Conservation (phyloP, 306 rosid genomes). For the Senna siamea region DNA sequence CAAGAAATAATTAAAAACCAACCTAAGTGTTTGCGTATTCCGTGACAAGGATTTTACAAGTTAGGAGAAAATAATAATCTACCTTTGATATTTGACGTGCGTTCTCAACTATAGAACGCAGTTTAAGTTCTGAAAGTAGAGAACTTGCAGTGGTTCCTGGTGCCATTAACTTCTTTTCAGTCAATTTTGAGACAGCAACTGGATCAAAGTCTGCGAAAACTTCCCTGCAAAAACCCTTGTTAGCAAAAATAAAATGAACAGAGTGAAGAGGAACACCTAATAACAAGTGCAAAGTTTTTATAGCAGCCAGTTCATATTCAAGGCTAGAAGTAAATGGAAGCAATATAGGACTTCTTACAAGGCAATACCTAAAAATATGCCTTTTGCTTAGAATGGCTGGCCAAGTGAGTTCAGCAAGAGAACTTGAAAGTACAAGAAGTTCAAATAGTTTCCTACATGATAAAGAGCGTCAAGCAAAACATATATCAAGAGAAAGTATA, state of each 20-base stretch:
- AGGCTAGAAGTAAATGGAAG: slow-evolving; percentile 15
- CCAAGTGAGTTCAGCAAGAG: slow-evolving; percentile 84
- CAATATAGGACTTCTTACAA: slow-evolving; percentile 9
- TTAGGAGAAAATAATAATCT: slow-evolving; percentile 42
- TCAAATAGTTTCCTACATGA: slow-evolving; percentile 77
- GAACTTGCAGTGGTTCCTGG: slow-evolving; percentile 68
- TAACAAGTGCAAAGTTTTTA: slow-evolving; percentile 2
- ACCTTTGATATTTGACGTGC: slow-evolving; percentile 75
- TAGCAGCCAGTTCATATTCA: slow-evolving; percentile 16
- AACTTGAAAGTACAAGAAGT: slow-evolving; percentile 80
- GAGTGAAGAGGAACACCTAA: slow-evolving; percentile 8
- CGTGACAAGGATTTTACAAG: slow-evolving; percentile 17
- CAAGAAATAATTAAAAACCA: slow-evolving; percentile 22
- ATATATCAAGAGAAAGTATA: slow-evolving; percentile 13
- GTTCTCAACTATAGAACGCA: slow-evolving; percentile 73
- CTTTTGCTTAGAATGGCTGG: slow-evolving; percentile 80
- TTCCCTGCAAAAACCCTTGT: slow-evolving; percentile 70
- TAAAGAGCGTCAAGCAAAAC: slow-evolving; percentile 43
- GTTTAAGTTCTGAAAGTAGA: slow-evolving; percentile 70
- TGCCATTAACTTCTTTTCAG: slow-evolving; percentile 68
- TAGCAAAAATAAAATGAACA: slow-evolving; percentile 27
- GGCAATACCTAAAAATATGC: slow-evolving; percentile 74
- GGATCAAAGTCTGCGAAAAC: slow-evolving; percentile 79
- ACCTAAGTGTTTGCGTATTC: slow-evolving; percentile 32
- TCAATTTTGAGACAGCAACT: slow-evolving; percentile 60